Conservation (phyloP, 2,329 filamentous ascomycete species). For the Tolypocladium ovalisporum region DNA sequence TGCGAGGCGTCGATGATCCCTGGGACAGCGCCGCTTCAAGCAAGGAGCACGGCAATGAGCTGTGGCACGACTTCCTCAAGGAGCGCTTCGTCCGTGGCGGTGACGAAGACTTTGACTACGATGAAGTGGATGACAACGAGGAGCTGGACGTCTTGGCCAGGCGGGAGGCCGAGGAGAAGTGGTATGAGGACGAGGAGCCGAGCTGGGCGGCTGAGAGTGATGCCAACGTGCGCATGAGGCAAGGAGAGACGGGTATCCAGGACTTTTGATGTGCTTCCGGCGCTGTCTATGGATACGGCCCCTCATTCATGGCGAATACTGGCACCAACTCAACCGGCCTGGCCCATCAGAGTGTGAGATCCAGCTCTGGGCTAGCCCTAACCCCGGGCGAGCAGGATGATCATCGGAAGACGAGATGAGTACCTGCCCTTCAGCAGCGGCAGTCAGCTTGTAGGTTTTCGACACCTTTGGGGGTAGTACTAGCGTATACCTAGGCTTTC, state of each 20-base stretch:
- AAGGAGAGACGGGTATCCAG: slow-evolving; percentile 60
- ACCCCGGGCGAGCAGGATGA: not conserved
- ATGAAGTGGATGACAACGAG: slow-evolving; percentile 57
- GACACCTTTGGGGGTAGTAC: not conserved
- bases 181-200: slow-evolving; percentile 72
- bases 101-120: slow-evolving; percentile 73
- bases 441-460: not conserved
- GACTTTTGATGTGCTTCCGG: slow-evolving; percentile 43
- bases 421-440: not conserved
- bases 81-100: slow-evolving; percentile 64
- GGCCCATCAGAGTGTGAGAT: too few species aligned
- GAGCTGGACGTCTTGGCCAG: slow-evolving; percentile 55
- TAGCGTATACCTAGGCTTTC: too few species aligned
- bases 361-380: too few species aligned
- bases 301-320: too few species aligned
- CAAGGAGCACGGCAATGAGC: slow-evolving; percentile 54
- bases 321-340: not conserved
- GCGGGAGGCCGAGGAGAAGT: slow-evolving; percentile 58
- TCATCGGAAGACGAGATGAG: not conserved
- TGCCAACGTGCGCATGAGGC: slow-evolving; percentile 16
- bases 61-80: slow-evolving; percentile 64
- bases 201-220: slow-evolving; percentile 42
- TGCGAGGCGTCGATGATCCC: slow-evolving; percentile 1
- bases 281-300: not conserved
- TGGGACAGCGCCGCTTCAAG: slow-evolving; percentile 18